These are phyloP conservation scores for Malus hybrid DNA, from an alignment of 331 rosid genomes.

Conservation along the genomic window DNA sequence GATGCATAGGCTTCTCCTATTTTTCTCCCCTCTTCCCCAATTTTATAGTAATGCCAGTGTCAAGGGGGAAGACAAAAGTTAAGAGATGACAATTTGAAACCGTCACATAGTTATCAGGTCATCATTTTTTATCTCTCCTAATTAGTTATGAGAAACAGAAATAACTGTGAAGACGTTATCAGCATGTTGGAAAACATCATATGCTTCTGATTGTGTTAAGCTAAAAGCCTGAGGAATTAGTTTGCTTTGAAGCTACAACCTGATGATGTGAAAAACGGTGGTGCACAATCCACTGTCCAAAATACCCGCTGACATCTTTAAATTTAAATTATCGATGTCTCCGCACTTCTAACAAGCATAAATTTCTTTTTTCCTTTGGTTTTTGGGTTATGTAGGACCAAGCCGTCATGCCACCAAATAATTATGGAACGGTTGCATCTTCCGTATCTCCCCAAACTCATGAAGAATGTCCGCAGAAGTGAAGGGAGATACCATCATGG, in stretches of 20 bases:
- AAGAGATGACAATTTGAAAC: no score
- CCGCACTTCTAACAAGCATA: not conserved
- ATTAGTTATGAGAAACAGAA: no score
- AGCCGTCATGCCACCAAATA: not conserved
- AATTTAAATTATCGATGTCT: not conserved
- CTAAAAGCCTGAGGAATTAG: not conserved
- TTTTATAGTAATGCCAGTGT: no score
- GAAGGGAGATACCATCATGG: not conserved
- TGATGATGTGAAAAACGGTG: not conserved
- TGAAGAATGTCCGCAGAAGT: not conserved
- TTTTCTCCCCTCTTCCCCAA: no score
- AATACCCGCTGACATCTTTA: not conserved
- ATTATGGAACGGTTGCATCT: not conserved
- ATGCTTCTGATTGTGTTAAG: not conserved
- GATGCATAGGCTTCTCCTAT: no score
- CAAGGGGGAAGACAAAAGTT: no score
- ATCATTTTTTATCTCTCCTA: no score
- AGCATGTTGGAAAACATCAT: no score
- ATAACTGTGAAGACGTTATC: no score
- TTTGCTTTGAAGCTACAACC: not conserved
- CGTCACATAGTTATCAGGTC: no score
- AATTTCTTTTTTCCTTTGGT: not conserved
- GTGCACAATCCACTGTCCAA: no score
- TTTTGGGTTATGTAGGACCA: constrained; percentile 30
- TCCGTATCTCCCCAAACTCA: constrained; percentile 1